These are phyloP conservation scores for Fusarium secorum DNA, from an alignment of 2,329 filamentous ascomycete genomes.

Conservation along the genomic window DNA sequence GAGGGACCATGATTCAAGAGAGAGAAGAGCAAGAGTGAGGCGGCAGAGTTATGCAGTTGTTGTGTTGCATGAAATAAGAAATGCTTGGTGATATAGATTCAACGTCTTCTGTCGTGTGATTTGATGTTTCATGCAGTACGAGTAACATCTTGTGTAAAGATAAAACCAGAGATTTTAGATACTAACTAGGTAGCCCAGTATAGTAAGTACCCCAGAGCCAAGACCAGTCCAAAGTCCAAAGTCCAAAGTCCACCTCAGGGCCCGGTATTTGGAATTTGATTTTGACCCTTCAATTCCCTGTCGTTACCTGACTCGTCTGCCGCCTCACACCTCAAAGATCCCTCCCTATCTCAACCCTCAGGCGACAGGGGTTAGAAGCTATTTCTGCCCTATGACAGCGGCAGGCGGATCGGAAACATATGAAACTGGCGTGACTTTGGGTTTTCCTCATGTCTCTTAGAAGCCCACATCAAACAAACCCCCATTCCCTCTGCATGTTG, in stretches of 20 bases:
- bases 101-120: background rate
- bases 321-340: constrained; percentile 14
- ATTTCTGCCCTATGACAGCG: constrained; percentile 28
- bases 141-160: background rate
- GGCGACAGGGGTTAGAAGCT: constrained; percentile 3
- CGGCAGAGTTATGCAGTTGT: background rate
- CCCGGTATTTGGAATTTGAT: constrained; percentile 19
- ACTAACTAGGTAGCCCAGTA: background rate
- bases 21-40: background rate
- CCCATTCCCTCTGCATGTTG: background rate
- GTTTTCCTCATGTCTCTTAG: constrained; percentile 17
- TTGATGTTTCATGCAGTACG: constrained; percentile 8
- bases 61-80: background rate
- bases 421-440: constrained; percentile 34
- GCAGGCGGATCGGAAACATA: background rate
- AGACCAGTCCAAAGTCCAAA: background rate
- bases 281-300: constrained; percentile 9
- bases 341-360: constrained; percentile 17
- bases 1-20: background rate
- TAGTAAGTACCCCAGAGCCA: constrained; percentile 1
- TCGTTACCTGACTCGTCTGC: constrained; percentile 23
- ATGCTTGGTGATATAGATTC: background rate
- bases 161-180: background rate
- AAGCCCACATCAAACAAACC: background rate
- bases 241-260: background rate